Base-by-base conservation (phyloP, 2,329 filamentous ascomycete genomes). In the Trichophyton simii region DNA sequence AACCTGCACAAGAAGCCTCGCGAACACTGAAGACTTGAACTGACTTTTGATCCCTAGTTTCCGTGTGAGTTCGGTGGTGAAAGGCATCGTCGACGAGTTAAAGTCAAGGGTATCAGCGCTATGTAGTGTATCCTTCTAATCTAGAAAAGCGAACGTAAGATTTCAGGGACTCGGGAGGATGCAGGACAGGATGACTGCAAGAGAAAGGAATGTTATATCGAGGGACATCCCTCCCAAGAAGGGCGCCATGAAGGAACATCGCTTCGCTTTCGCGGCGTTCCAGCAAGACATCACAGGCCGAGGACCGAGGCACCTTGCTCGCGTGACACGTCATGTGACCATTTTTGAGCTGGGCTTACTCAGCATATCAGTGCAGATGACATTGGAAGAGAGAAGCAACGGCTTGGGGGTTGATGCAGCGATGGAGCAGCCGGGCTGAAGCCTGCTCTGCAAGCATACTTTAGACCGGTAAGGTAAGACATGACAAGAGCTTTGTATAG, bases 11-110 rank as follows among this genome's bases (percentile, higher is more conserved):
- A 34, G 8, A 18, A 20, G 15, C 34, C 13, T 34, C 28, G 25
- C 13, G 15, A 28, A 2, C 11, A 25, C n/a, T 13, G 13, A 42
- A 46, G 54, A 13, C 34, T 25, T 3, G 34, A 15, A 50, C 69
- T 57, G 71, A 78, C 77, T 68, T 67, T 71, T 68, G 63, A 80
- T 80, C 65, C 83, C 83, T 66, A 86, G 77, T 66, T 80, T 80
- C 67, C 82, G 77, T 52, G 83, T 86, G 58, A 86, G 78, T 64
- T 80, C 81, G 57, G 83, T 86, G 67, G 83, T 83, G 78, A 86
- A 86, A 65, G 81, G 81, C 83, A 86, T 86, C 41, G 62, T 72
- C 63, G 5, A 41, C 22, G 22, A 8, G 15, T 20, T 22, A 22
- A 28, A 52, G 13, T 28, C 46, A 28, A 52, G 46, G 46, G 31